Base-by-base conservation (phyloP, 805 yeast genomes). In the Komagataella phaffii region DNA sequence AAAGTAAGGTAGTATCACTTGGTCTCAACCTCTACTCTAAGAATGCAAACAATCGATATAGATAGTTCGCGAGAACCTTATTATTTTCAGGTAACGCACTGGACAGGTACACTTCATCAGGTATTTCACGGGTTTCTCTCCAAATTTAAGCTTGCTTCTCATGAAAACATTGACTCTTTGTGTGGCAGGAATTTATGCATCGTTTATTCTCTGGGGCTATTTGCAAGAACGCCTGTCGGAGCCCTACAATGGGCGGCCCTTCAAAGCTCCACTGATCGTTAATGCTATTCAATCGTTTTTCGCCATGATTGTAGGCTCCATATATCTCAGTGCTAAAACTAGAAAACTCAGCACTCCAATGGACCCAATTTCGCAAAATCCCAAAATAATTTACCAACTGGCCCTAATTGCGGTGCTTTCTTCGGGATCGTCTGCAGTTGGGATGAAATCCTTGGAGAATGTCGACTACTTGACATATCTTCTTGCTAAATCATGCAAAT, bases 161-260 rank as follows among this genome's bases (percentile, higher is more conserved):
- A 44, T 17, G 23, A 44, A 44, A 8, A 51, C 56, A 5, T 50
- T 67, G 18, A 45, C 59, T 3, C 46, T 69, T 3, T 74, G 76
- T 52, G 67, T 72, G 1, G 48, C 58, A 7, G 97, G 97, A 0
- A 86, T 93, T 44, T 93, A 93, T 61, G 80, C 79, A 2, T 84
- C 96, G 49, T 93, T 93, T 59, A 68, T 93, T 24, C 75, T 91
- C 1, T 93, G 99, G 99, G 89, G 96, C 0, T 76, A 88, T 44
- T 76, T 93, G 10, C 98, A 93, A 62, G 99, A 93, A 64, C 81
- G 91, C 48, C 79, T 93, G 56, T 76, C 89, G 12, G 80, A 89
- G 1, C 88, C 86, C 1, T 58, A 68, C 7, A 75, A 76, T 30
- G 61, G 65, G 14, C 74, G 71, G 24, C 72, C 70, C 50, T 90